A percentile compares a stretch with the other conserved stretches of the same genome.
Evolutionary conservation across 805 yeast species (phyloP).

Genomic region (Candida incommunis): DNA sequence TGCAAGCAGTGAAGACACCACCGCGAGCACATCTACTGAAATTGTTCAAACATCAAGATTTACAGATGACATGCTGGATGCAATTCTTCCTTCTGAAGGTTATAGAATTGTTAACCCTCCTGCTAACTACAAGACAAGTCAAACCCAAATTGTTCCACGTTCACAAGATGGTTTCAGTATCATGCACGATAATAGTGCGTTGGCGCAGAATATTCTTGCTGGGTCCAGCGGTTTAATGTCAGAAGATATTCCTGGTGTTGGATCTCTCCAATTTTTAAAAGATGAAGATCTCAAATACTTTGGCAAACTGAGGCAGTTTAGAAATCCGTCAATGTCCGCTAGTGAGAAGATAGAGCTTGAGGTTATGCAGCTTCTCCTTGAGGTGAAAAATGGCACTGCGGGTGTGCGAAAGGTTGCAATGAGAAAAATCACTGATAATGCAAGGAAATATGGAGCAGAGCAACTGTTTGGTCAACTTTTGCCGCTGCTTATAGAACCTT

Average conservation of each 20-base stretch:
- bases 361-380: conserved; percentile 49
- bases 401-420: conserved; percentile 52
- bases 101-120: conserved; percentile 34
- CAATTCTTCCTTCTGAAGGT: conserved; percentile 36
- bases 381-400: conserved; percentile 68
- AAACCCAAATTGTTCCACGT: conserved; percentile 9
- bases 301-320: conserved; percentile 35
- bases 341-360: conserved; percentile 47
- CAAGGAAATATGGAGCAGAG: conserved; percentile 54
- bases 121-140: conserved; percentile 22
- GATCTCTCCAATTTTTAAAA: conserved; percentile 54
- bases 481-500: conserved; percentile 60
- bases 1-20: too few species aligned
- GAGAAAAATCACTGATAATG: conserved; percentile 49
- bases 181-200: conserved; percentile 31
- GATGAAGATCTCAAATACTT: conserved; percentile 61
- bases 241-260: conserved; percentile 47
- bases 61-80: conserved; percentile 32
- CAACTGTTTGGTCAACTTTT: conserved; percentile 54
- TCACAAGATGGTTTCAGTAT: conserved; percentile 30
- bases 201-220: conserved; percentile 15
- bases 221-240: conserved; percentile 26
- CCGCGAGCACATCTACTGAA: too few species aligned
- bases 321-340: conserved; percentile 23
- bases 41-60: too few species aligned